These are phyloP conservation scores for Singerocomus inundabilis DNA, from an alignment of 1,284 basidiomycete species.

Conservation along the genomic window DNA sequence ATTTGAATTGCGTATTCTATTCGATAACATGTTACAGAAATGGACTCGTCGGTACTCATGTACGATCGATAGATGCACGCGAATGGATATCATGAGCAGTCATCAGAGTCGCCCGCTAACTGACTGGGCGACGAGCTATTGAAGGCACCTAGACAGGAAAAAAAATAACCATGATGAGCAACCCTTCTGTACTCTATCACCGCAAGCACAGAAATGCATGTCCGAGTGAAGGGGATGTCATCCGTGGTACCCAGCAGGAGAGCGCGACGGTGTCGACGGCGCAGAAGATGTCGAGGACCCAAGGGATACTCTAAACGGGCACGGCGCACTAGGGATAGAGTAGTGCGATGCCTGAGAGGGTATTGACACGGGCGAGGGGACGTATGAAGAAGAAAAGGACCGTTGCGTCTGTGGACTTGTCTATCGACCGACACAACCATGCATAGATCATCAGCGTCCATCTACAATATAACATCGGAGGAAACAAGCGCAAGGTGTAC, in stretches of 20 bases:
- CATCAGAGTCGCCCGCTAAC: conserved; percentile 28
- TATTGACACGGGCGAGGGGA: no score
- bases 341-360: conserved; percentile 41
- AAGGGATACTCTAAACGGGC: conserved; percentile 37
- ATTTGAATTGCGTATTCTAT: no score
- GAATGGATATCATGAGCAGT: no score
- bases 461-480: no score
- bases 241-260: conserved; percentile 34
- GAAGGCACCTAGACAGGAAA: conserved; percentile 27
- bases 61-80: no score
- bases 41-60: no score
- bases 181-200: no score
- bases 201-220: no score
- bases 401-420: conserved; percentile 55
- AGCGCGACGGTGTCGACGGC: conserved; percentile 41
- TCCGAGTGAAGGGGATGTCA: no score
- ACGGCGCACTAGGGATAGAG: conserved; percentile 37
- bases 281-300: conserved; percentile 36
- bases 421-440: conserved; percentile 30
- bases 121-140: conserved; percentile 28
- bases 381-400: conserved; percentile 50
- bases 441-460: neutral
- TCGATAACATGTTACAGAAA: no score
- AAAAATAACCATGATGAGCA: no score
- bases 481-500: no score